Evolutionary conservation across 2,329 filamentous ascomycete genomes (phyloP).

Genomic region (Pseudocercospora pini-densiflorae): DNA sequence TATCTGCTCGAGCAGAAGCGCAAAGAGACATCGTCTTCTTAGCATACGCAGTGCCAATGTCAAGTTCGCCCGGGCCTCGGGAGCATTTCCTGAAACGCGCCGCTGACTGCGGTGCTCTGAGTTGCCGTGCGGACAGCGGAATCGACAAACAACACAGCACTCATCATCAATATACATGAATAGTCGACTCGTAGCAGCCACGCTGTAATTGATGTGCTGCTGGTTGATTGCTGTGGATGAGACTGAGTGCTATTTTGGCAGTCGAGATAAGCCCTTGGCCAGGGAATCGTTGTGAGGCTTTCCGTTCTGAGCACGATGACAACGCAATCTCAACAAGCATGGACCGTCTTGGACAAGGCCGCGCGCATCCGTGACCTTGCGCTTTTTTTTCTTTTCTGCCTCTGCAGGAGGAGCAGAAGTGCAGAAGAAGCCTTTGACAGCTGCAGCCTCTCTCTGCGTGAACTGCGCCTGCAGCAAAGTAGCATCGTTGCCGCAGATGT

Average conservation of each 20-base stretch:
- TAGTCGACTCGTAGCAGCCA: background rate
- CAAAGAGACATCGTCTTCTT: background rate
- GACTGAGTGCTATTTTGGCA: background rate
- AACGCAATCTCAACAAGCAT: slow-evolving; percentile 2
- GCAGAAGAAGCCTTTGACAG: background rate
- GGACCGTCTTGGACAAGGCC: background rate
- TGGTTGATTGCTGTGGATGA: slow-evolving; percentile 2
- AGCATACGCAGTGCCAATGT: background rate
- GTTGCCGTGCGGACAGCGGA: background rate
- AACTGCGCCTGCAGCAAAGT: too few species aligned
- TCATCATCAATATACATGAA: background rate
- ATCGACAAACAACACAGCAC: background rate
- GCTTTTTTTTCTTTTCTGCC: background rate
- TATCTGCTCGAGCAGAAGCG: background rate
- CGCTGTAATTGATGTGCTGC: background rate
- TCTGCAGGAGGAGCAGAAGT: background rate
- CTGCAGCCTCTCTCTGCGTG: background rate
- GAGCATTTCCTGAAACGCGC: background rate
- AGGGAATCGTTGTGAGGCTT: background rate
- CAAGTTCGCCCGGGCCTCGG: background rate
- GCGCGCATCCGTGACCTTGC: background rate
- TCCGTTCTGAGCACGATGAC: background rate
- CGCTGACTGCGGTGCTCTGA: background rate
- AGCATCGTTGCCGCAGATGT: background rate
- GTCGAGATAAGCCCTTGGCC: background rate